Conservation (phyloP, 2,329 filamentous ascomycete species). For the Cryphonectria radicalis region DNA sequence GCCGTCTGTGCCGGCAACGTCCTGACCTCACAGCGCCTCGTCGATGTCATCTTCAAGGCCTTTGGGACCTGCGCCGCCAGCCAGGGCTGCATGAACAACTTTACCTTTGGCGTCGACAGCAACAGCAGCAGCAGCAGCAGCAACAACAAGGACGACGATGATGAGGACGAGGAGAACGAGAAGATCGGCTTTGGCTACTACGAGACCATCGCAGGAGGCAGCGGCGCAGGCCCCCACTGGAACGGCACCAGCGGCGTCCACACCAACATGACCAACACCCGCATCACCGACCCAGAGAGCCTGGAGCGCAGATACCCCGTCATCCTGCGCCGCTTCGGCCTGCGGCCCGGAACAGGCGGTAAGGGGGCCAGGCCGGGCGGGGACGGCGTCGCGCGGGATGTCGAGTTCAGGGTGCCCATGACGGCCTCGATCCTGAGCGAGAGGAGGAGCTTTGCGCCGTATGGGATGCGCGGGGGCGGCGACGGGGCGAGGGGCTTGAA, state of each 20-base stretch:
- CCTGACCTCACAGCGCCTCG: constrained; percentile 37
- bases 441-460: constrained; percentile 38
- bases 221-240: constrained; percentile 37
- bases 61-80: constrained; percentile 34
- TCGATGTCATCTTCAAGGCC: constrained; percentile 38
- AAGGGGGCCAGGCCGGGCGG: constrained; percentile 37
- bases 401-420: constrained; percentile 39
- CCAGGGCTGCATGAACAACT: constrained; percentile 39
- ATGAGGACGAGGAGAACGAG: neutral
- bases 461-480: constrained; percentile 40
- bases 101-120: constrained; percentile 36
- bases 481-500: constrained; percentile 28
- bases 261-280: constrained; percentile 37
- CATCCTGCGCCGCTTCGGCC: constrained; percentile 36
- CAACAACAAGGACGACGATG: constrained; percentile 32
- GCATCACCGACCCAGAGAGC: constrained; percentile 37
- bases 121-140: constrained; percentile 4
- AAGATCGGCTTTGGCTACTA: constrained; percentile 34
- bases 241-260: constrained; percentile 32
- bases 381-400: constrained; percentile 39
- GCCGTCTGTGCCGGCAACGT: constrained; percentile 47
- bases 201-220: constrained; percentile 39
- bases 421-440: constrained; percentile 43
- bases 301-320: constrained; percentile 41
- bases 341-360: constrained; percentile 37